These are phyloP conservation scores for Myxozyma neglecta DNA, from an alignment of 805 yeast species.

Conservation along the genomic window DNA sequence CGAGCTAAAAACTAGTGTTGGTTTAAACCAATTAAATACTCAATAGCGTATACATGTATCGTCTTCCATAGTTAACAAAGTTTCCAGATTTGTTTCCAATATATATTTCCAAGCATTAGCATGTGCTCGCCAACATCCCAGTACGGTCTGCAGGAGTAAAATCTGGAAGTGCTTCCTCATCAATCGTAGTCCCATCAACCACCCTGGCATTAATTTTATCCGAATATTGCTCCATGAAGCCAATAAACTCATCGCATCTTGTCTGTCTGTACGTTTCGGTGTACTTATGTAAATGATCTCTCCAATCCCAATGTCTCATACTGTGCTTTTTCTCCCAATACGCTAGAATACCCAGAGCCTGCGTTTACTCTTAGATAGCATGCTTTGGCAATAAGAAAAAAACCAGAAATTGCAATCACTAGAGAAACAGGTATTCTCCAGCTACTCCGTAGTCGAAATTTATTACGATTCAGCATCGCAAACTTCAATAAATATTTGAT, in stretches of 20 bases:
- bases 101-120: slow-evolving; percentile 14
- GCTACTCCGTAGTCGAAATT: neutral
- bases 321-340: neutral
- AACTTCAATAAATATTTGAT: no score
- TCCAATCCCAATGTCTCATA: slow-evolving; percentile 24
- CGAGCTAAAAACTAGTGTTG: neutral
- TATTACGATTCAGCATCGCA: no score
- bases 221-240: neutral
- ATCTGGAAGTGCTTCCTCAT: slow-evolving; percentile 8
- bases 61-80: slow-evolving; percentile 18
- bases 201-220: slow-evolving; percentile 4
- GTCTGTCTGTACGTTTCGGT: slow-evolving; percentile 22
- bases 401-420: neutral
- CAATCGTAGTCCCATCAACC: slow-evolving; percentile 13
- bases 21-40: neutral
- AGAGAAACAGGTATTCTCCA: neutral
- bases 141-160: neutral
- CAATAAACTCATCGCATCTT: slow-evolving; percentile 20
- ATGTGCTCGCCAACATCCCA: slow-evolving; percentile 27
- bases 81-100: slow-evolving; percentile 10
- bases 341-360: neutral
- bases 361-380: neutral
- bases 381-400: neutral
- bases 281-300: slow-evolving; percentile 15
- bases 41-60: neutral